phyloP scores from a whole-genome alignment of 345 rosid genomes.

The Limnanthes douglasii region DNA sequence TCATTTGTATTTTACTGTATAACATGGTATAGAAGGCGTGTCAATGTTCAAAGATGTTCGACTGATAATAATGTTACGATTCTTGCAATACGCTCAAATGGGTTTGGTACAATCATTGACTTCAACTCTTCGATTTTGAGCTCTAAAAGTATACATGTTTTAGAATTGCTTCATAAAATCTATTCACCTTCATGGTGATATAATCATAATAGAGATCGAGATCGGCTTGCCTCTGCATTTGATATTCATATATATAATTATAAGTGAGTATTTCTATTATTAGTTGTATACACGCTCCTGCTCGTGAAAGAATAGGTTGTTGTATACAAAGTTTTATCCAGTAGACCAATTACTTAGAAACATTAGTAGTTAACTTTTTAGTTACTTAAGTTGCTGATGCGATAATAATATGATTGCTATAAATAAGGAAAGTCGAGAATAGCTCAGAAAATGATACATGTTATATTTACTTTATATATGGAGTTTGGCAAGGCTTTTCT shows the following conservation, averaged over 20 bases:
- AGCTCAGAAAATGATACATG: too few relatives aligned
- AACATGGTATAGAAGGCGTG: conserved; percentile 38
- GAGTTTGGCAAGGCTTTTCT: too few relatives aligned
- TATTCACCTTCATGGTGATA: conserved; percentile 29
- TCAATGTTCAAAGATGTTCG: conserved; percentile 19
- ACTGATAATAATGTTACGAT: conserved; percentile 17
- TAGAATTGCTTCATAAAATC: conserved; percentile 22
- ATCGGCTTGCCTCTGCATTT: too few relatives aligned
- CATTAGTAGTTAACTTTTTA: too few relatives aligned
- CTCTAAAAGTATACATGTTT: conserved; percentile 16
- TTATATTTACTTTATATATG: too few relatives aligned
- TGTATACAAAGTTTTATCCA: too few relatives aligned
- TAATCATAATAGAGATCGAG: too few relatives aligned
- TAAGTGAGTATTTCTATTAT: conserved; percentile 39
- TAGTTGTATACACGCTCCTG: too few relatives aligned
- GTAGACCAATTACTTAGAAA: too few relatives aligned
- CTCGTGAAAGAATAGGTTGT: too few relatives aligned
- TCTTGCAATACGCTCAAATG: conserved; percentile 48
- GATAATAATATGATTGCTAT: too few relatives aligned
- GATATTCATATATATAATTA: conserved; percentile 41
- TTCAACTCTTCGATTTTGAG: conserved; percentile 40
- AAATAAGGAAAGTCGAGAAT: too few relatives aligned
- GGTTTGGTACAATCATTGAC: conserved; percentile 38
- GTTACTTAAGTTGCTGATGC: neutral
- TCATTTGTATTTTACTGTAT: conserved; percentile 19